Percentiles rank a stretch among this genome's conserved stretches.
These are phyloP conservation scores for Salix purpurea DNA, from an alignment of 345 rosid species.

Conservation along the genomic window DNA sequence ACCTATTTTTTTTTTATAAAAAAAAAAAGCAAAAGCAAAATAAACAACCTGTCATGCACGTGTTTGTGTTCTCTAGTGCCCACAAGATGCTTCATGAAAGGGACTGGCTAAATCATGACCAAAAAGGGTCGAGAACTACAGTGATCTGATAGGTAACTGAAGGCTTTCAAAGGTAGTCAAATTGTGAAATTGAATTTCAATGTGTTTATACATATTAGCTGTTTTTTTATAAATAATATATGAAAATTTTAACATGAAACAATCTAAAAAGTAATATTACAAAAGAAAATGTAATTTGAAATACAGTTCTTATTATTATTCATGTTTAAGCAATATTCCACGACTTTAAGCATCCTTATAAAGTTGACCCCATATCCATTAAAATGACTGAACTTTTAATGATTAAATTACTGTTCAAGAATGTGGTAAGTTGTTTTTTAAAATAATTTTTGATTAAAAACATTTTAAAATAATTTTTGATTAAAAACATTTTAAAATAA, in stretches of 20 bases:
- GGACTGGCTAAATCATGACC: not conserved
- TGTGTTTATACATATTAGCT: too few relatives aligned
- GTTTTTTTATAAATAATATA: too few relatives aligned
- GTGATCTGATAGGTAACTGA: not conserved
- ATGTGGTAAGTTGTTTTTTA: too few relatives aligned
- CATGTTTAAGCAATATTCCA: not conserved
- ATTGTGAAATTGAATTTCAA: too few relatives aligned
- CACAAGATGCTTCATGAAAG: not conserved
- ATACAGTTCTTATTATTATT: not conserved
- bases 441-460: too few relatives aligned
- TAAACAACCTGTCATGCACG: slow-evolving; percentile 15
- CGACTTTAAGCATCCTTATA: not conserved
- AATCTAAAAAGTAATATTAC: too few relatives aligned
- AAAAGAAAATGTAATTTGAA: too few relatives aligned
- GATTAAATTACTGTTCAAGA: too few relatives aligned
- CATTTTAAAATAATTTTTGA: too few relatives aligned
- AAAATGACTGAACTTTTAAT: not conserved
- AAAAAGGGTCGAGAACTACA: not conserved
- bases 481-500: too few relatives aligned
- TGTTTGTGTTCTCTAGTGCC: not conserved
- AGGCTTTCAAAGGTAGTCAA: not conserved
- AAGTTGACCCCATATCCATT: not conserved
- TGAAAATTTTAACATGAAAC: too few relatives aligned
- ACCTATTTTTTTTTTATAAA: not conserved
- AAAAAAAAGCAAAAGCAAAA: not conserved